phyloP scores from a whole-genome alignment of 208 protist species.

The Leishmania gerbilli region DNA sequence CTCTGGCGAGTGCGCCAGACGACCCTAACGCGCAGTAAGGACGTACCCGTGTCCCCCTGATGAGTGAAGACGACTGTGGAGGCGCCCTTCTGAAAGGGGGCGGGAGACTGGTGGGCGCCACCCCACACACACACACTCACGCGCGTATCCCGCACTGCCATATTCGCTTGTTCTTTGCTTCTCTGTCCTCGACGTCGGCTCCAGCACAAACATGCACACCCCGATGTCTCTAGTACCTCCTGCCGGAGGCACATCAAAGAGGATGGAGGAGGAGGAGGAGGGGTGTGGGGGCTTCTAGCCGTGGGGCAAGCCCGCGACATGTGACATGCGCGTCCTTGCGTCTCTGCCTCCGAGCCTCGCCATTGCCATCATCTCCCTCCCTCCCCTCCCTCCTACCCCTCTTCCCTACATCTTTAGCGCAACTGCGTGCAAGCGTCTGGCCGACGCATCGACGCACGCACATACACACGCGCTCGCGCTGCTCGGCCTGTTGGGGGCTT shows the following conservation, averaged over 20 bases:
- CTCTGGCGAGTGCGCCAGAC: slow-evolving; percentile 13
- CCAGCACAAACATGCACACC: background rate
- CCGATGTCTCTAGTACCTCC: background rate
- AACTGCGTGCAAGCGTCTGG: background rate
- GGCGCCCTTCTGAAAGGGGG: background rate
- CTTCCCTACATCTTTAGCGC: background rate
- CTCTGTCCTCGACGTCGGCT: background rate
- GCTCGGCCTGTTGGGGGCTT: background rate
- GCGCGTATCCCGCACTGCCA: background rate
- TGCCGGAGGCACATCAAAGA: background rate
- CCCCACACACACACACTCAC: background rate
- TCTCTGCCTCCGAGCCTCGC: background rate
- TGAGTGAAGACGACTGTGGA: background rate
- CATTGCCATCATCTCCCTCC: background rate
- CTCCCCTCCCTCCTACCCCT: background rate
- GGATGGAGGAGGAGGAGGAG: background rate
- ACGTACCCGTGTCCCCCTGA: background rate
- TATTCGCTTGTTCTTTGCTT: background rate
- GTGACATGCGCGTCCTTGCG: background rate
- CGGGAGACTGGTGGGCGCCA: background rate
- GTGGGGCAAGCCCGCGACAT: background rate
- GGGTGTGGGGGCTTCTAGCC: background rate
- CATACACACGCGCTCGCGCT: too few species aligned
- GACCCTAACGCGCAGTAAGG: background rate
- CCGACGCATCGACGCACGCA: background rate